Evolutionary conservation across 176 grass and related monocot genomes (phyloP).

Genomic region (Eragrostis curvula): DNA sequence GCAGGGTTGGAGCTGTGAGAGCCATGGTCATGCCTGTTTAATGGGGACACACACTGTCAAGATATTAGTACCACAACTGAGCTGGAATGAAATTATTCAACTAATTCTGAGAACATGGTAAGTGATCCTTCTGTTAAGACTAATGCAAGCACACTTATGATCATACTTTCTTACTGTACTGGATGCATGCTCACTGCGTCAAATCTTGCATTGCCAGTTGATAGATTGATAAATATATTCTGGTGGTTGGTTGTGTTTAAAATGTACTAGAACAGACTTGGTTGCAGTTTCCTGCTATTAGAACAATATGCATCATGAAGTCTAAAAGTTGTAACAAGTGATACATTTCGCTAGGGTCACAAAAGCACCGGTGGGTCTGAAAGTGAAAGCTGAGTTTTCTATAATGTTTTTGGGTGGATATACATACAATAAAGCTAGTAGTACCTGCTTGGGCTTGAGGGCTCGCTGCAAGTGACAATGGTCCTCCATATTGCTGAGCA

Average conservation of each 20-base stretch:
- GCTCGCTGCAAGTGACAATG: constrained; percentile 79
- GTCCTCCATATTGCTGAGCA: constrained; percentile 72
- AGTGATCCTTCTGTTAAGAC: constrained; percentile 1
- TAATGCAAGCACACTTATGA: neutral
- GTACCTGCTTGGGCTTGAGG: constrained; percentile 89
- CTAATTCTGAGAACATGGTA: constrained; percentile 19
- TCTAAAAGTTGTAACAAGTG: constrained; percentile 14
- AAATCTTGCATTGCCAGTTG: constrained; percentile 18
- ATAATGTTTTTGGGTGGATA: constrained; percentile 16
- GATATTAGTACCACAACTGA: constrained; percentile 64
- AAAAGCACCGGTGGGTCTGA: neutral
- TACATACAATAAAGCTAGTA: constrained; percentile 53
- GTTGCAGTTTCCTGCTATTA: constrained; percentile 3
- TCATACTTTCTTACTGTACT: constrained; percentile 21
- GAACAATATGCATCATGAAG: neutral
- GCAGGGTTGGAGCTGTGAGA: constrained; percentile 75
- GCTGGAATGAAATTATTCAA: constrained; percentile 22
- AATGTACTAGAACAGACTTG: constrained; percentile 1
- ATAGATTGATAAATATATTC: constrained; percentile 11
- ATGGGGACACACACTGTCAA: constrained; percentile 86
- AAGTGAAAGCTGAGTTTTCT: neutral
- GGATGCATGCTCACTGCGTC: neutral
- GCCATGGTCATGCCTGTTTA: constrained; percentile 98
- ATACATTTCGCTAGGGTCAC: constrained; percentile 14
- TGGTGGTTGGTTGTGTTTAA: constrained; percentile 14